Base-by-base conservation (phyloP, 257 asterid species). In the Gentiana straminea region DNA sequence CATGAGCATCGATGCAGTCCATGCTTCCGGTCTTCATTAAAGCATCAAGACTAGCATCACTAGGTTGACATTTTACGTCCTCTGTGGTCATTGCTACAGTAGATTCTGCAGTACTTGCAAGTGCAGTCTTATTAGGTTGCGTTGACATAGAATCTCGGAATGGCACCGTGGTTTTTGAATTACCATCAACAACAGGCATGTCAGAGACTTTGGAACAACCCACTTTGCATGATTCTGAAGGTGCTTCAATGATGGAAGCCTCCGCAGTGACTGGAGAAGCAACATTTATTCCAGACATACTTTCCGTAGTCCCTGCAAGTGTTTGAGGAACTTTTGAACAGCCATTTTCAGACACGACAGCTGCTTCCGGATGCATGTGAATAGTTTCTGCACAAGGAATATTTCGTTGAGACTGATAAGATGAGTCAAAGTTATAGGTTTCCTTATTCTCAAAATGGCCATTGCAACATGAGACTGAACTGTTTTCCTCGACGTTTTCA, bases 1-100 rank as follows among this genome's bases (percentile, higher is more conserved):
- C 81, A 64, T 72, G 77, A 60, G 70, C 74, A 74, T 64, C 74
- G 61, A 59, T 55, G 66, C 52, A 70, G 61, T 66, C 77, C 57
- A 62, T 64, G 61, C 68, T 71, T 33, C 71, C 74, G 60, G 67
- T 51, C 45, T 74, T 73, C 35, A 64, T 61, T 54, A 71, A 48
- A 64, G 74, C 74, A 57, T 79, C 82, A 65, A 71, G 64, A 60
- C 66, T 66, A 52, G 51, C 68, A 72, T 70, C 63, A 51, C 13
- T 53, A 43, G 68, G 55, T 67, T 58, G 56, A 52, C 69, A 74
- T 51, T 57, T 43, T 6, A 61, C 62, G 51, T 63, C 77, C 63
- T 71, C 82, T 58, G 8, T 44, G 61, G 87, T 61, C 57, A 69
- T 70, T 13, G 54, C 52, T 60, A 65, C 48, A 12, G 55, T 48